These are phyloP conservation scores for Rachicladosporium sp. DNA, from an alignment of 2,329 filamentous ascomycete genomes.

Conservation along the genomic window DNA sequence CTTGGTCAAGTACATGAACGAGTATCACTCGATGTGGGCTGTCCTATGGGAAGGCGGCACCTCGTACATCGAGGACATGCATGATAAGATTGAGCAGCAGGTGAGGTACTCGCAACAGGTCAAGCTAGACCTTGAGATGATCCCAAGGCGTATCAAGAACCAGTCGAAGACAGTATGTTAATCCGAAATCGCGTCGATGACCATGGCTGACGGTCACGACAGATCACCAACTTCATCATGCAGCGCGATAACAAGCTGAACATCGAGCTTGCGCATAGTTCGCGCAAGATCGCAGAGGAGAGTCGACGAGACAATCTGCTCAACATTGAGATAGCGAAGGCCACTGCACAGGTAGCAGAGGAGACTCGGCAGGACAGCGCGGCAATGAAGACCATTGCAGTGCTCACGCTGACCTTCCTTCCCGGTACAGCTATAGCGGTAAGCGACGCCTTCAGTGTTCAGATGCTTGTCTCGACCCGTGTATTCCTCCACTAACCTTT, in stretches of 20 bases:
- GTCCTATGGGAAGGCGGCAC: conserved; percentile 21
- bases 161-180: conserved; percentile 21
- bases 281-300: conserved; percentile 23
- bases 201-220: neutral
- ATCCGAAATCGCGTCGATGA: neutral
- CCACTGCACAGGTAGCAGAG: conserved; percentile 23
- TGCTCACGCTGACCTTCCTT: conserved; percentile 33
- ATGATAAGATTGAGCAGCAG: conserved; percentile 24
- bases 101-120: conserved; percentile 21
- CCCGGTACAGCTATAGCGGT: conserved; percentile 27
- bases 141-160: conserved; percentile 24
- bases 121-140: conserved; percentile 19
- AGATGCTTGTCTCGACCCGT: neutral
- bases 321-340: conserved; percentile 22
- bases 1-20: conserved; percentile 21
- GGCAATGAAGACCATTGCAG: conserved; percentile 35
- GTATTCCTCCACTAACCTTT: conserved; percentile 4
- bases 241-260: conserved; percentile 23
- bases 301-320: conserved; percentile 22
- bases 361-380: conserved; percentile 25
- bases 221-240: conserved; percentile 23
- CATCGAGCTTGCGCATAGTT: conserved; percentile 22
- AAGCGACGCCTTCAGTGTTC: conserved; percentile 3
- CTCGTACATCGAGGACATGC: conserved; percentile 23
- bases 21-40: conserved; percentile 19